phyloP scores from a whole-genome alignment of 2,329 filamentous ascomycete genomes.

The Paecilomyces formosus region DNA sequence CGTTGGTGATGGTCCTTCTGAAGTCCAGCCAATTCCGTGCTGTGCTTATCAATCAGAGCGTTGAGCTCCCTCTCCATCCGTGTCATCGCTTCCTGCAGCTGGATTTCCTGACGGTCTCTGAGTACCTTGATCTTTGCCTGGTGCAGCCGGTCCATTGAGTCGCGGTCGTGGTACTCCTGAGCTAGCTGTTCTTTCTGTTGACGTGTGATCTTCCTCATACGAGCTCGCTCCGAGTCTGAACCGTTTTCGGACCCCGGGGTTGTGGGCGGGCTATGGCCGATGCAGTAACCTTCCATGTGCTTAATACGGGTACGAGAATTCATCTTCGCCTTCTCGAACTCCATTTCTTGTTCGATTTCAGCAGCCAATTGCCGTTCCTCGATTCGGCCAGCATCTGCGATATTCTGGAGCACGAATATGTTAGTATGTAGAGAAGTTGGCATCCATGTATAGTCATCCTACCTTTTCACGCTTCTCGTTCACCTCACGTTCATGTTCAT shows the following conservation, averaged over 20 bases:
- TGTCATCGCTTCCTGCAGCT: slow-evolving; percentile 29
- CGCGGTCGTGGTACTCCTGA: slow-evolving; percentile 37
- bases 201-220: slow-evolving; percentile 28
- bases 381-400: slow-evolving; percentile 23
- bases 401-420: slow-evolving; percentile 22
- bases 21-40: slow-evolving; percentile 22
- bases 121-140: slow-evolving; percentile 40
- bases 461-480: slow-evolving; percentile 33
- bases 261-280: slow-evolving; percentile 29
- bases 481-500: slow-evolving; percentile 22
- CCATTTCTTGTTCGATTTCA: slow-evolving; percentile 37
- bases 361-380: slow-evolving; percentile 38
- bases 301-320: slow-evolving; percentile 38
- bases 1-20: slow-evolving; percentile 27
- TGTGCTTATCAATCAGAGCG: slow-evolving; percentile 24
- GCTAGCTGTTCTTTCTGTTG: slow-evolving; percentile 37
- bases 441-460: slow-evolving; percentile 1
- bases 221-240: slow-evolving; percentile 13
- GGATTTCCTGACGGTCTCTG: slow-evolving; percentile 37
- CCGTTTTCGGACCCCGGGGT: slow-evolving; percentile 14
- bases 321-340: slow-evolving; percentile 36
- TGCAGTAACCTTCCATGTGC: slow-evolving; percentile 42
- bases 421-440: background rate
- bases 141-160: slow-evolving; percentile 38
- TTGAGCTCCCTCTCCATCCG: slow-evolving; percentile 34